phyloP scores from a whole-genome alignment of 345 rosid genomes.

The Stellera chamaejasme region DNA sequence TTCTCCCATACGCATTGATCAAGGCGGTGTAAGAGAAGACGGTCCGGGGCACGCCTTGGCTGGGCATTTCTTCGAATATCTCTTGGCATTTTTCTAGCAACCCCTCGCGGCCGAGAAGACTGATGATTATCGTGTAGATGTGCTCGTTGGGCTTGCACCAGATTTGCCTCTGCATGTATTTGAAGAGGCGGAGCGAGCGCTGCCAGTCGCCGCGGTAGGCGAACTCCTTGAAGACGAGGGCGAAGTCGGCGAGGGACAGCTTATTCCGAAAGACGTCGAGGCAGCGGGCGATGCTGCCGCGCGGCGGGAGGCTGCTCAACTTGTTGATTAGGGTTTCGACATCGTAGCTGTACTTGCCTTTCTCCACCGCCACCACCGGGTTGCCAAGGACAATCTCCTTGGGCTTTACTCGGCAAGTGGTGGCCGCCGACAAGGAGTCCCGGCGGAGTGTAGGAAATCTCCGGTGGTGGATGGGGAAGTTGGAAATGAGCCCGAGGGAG shows the following conservation, averaged over 20 bases:
- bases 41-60: conserved; percentile 66
- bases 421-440: conserved; percentile 23
- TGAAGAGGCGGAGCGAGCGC: conserved; percentile 83
- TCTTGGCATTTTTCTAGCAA: conserved; percentile 76
- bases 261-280: conserved; percentile 79
- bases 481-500: conserved; percentile 22
- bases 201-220: conserved; percentile 97
- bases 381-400: conserved; percentile 64
- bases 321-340: conserved; percentile 94
- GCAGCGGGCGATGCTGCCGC: conserved; percentile 90
- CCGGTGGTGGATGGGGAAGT: conserved; percentile 18
- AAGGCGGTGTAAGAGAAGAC: conserved; percentile 86
- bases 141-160: conserved; percentile 98
- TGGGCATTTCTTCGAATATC: conserved; percentile 85
- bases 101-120: conserved; percentile 77
- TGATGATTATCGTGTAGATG: conserved; percentile 87
- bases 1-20: conserved; percentile 83
- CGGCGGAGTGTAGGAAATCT: conserved; percentile 9
- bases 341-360: conserved; percentile 93
- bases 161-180: conserved; percentile 93
- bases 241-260: conserved; percentile 85
- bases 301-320: conserved; percentile 96
- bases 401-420: conserved; percentile 33
- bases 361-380: conserved; percentile 72
- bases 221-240: conserved; percentile 88